phyloP scores from a whole-genome alignment of 1,284 basidiomycete species.

The Ganoderma leucocontextum region DNA sequence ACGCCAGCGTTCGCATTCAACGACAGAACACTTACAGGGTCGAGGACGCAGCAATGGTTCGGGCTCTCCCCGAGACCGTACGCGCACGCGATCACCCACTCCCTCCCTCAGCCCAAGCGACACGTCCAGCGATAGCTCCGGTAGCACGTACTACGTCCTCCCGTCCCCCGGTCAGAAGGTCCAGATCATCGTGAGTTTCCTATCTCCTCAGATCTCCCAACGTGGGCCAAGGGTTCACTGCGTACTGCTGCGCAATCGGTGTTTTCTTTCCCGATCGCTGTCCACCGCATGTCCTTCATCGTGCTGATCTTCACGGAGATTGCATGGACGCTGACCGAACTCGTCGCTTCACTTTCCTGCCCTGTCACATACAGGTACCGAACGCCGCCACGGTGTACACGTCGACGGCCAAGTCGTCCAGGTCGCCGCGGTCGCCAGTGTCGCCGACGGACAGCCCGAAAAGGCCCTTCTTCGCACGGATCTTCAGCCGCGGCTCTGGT shows the following conservation, averaged over 20 bases:
- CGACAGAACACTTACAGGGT: constrained; percentile 18
- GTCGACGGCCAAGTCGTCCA: constrained; percentile 13
- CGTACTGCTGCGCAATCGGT: constrained; percentile 18
- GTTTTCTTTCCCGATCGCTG: constrained; percentile 9
- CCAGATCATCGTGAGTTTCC: constrained; percentile 68
- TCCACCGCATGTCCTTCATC: constrained; percentile 18
- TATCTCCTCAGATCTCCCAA: constrained; percentile 18
- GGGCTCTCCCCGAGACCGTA: constrained; percentile 27
- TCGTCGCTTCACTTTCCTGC: constrained; percentile 3
- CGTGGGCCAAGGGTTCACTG: constrained; percentile 21
- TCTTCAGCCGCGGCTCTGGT: constrained; percentile 41
- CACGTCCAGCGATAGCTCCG: constrained; percentile 58
- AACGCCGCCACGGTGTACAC: constrained; percentile 38
- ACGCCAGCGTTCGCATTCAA: constrained; percentile 28
- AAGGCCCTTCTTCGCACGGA: constrained; percentile 43
- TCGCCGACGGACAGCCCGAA: constrained; percentile 31
- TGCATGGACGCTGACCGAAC: constrained; percentile 19
- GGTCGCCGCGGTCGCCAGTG: constrained; percentile 20
- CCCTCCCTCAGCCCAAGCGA: constrained; percentile 44
- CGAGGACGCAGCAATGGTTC: constrained; percentile 24
- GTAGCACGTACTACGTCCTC: constrained; percentile 76
- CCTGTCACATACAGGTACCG: constrained; percentile 36
- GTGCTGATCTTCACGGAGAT: constrained; percentile 18
- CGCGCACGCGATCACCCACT: constrained; percentile 33
- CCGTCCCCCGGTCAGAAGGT: constrained; percentile 73